Evolutionary conservation across 768 basidiomycete genomes (phyloP).

Genomic region (Leccinum obscurum): DNA sequence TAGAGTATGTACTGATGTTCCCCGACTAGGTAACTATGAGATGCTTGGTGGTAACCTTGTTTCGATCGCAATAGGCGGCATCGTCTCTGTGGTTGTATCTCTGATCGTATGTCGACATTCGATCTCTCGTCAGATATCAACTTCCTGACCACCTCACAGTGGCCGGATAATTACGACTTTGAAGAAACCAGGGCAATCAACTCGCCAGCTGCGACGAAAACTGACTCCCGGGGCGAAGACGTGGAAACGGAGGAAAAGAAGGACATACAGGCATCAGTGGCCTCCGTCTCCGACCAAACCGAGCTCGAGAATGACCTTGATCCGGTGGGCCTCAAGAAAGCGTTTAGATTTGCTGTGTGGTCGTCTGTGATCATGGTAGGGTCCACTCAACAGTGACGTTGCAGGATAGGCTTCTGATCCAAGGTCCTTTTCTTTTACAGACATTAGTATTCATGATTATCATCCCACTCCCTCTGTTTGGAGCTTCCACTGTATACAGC

Average conservation of each 20-base stretch:
- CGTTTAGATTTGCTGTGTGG: conserved; percentile 80
- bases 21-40: conserved; percentile 44
- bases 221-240: conserved; percentile 19
- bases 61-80: conserved; percentile 77
- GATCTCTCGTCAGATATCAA: background rate
- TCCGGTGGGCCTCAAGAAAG: conserved; percentile 61
- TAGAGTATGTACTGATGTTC: background rate
- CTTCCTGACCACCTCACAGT: conserved; percentile 37
- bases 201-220: conserved; percentile 24
- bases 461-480: conserved; percentile 87
- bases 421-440: conserved; percentile 30
- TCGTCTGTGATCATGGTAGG: conserved; percentile 67
- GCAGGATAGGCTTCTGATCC: background rate
- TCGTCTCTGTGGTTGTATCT: conserved; percentile 67
- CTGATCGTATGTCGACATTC: conserved; percentile 49
- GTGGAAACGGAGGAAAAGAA: conserved; percentile 43
- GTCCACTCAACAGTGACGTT: background rate
- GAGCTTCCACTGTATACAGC: conserved; percentile 70
- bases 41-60: conserved; percentile 93
- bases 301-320: conserved; percentile 62
- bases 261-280: conserved; percentile 27
- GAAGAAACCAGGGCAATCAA: conserved; percentile 79
- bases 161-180: conserved; percentile 85
- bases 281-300: conserved; percentile 37
- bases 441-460: conserved; percentile 65